Conservation (phyloP, 345 rosid species). For the Bruguiera gymnorhiza region DNA sequence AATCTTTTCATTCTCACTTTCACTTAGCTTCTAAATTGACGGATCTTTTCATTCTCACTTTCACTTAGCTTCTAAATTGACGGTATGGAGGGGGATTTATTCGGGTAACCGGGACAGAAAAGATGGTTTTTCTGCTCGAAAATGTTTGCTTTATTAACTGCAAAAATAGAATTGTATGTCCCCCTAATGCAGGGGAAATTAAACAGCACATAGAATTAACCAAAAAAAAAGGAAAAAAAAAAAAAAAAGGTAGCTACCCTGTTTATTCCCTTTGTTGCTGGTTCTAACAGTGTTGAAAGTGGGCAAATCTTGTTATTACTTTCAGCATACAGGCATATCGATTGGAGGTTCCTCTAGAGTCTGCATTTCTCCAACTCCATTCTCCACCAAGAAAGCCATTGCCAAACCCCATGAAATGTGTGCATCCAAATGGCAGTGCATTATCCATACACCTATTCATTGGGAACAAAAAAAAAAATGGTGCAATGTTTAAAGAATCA, state of each 20-base stretch:
- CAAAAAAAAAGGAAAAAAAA: background rate
- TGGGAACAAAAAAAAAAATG: background rate
- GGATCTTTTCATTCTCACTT: no score
- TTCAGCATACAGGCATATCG: constrained; percentile 66
- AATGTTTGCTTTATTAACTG: no score
- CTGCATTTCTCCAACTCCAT: constrained; percentile 61
- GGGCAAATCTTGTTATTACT: background rate
- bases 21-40: no score
- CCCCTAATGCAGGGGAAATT: background rate
- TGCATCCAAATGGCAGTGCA: constrained; percentile 96
- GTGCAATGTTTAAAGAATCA: background rate
- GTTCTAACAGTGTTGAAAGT: background rate
- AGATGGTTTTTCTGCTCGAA: no score
- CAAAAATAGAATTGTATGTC: no score
- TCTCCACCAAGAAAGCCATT: constrained; percentile 77
- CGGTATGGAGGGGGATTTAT: no score
- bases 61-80: no score
- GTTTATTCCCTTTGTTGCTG: background rate
- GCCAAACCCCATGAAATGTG: constrained; percentile 86
- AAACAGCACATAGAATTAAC: background rate
- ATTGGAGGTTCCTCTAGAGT: constrained; percentile 59
- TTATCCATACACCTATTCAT: constrained; percentile 74
- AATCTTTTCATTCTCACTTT: no score
- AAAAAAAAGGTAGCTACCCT: background rate
- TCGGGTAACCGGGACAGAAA: no score